Evolutionary conservation across 495 filamentous ascomycete genomes (phyloP), one percentile per base, ranked within the genome.

Genomic region (Neurospora intermedia): DNA sequence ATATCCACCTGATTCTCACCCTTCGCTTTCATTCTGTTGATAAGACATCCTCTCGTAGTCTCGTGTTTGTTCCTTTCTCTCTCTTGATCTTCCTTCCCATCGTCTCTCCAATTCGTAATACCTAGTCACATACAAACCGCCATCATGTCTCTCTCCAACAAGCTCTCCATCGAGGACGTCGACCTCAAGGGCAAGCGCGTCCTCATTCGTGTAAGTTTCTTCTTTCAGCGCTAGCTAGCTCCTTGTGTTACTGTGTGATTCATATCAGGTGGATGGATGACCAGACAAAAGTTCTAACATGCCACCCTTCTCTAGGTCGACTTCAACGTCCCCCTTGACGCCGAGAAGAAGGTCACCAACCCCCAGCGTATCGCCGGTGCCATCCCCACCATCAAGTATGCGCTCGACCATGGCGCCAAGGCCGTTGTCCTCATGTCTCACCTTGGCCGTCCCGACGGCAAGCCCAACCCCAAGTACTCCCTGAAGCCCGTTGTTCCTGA

Each of bases 161-260:
- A 98, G 88, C 92, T 99, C 80, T 91, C 93, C 71, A 97, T 98
- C 85, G 92, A 91, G 71, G 95, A 98, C 76, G 90, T 94, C 79
- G 95, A 99, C 85, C 90, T 98, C 82, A 96, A 96, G 89, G 94
- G 88, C 88, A 99, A 98, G 90, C 90, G 95, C 80, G 94, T 98
- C 82, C 88, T 99, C 79, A 97, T 99, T 81, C 91, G 96, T 77
- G 96, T 97, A 89, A 78, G 93, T 27, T 35, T 87, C 27, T 35
- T 87, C 27, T 11, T 27, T 7, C 43, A 66, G 42, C 35, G 76
- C 54, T 11, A 23, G 10, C 9, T 20, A 27, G 18, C 48, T 23
- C 71, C 71, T 35, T 40, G 71, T 10, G 13, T 71, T 35, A 27
- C 54, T 66, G 54, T 62, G 13, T 42, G 69, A 35, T 20, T 13